Evolutionary conservation across 176 grass and related monocot genomes (phyloP), one percentile per base, ranked within the genome.

Genomic region (Oryza nivara): DNA sequence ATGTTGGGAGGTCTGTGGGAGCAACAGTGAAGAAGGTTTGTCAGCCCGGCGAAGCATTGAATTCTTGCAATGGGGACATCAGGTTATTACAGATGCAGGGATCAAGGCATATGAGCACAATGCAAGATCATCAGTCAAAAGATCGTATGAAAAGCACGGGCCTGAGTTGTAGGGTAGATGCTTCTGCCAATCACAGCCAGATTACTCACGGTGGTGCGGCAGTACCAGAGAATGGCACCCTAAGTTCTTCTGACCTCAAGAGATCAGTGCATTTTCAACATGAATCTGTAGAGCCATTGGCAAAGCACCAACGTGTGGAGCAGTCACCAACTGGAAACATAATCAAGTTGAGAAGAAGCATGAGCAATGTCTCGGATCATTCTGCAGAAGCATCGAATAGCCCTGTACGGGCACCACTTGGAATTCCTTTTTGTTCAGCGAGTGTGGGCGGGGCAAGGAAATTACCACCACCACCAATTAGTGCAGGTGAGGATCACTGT

Each of bases 351-450:
- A 82, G 46, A 76, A 88, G 47, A 86, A 66, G 60, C 48, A 56
- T 88, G 83, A 90, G 54, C 15, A 51, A 43, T 54, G 48, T 70
- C 71, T 54, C 85, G 32, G 80, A 63, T 20, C 43, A 12, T 70
- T 84, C 89, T 72, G 72, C 54, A 61, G 76, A 75, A n/a, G 73
- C 72, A 16, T 72, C 72, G 70, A 81, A 54, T 89, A 54, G 79
- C 80, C 92, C 90, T 63, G 75, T 91, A 34, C 68, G 41, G 5
- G 88, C 89, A 82, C 96, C 96, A 60, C 84, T 92, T 71, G 92
- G 92, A 72, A 87, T 92, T 75, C 91, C 95, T 3, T 94, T 92
- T 73, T 97, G 92, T 88, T 77, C 87, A 38, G 84, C 82, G 36
- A 94, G 91, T 78, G 56, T 88, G 6, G 89, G 92, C 52, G 89